Evolutionary conservation across 2,329 filamentous ascomycete genomes (phyloP).

Genomic region (Exophiala aquamarina): DNA sequence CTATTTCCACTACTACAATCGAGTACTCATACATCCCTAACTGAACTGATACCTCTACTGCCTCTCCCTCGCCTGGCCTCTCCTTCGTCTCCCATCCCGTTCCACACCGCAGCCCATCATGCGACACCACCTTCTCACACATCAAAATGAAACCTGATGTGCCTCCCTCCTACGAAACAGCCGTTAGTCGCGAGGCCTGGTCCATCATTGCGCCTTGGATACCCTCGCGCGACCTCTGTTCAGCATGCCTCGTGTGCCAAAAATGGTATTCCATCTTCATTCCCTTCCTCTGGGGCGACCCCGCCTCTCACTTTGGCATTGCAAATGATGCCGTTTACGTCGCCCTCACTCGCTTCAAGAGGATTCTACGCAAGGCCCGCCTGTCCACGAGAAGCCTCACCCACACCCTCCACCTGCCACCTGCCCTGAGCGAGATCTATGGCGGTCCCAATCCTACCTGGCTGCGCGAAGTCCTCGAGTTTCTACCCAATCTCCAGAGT

Average conservation of each 20-base stretch:
- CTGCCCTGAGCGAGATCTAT: constrained; percentile 61
- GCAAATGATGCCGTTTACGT: constrained; percentile 61
- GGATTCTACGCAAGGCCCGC: constrained; percentile 55
- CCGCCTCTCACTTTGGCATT: constrained; percentile 59
- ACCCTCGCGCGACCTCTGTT: constrained; percentile 56
- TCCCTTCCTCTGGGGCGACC: constrained; percentile 62
- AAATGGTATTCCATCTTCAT: constrained; percentile 60
- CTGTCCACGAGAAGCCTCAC: constrained; percentile 55
- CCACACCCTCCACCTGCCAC: constrained; percentile 62
- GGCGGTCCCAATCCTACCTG: constrained; percentile 59
- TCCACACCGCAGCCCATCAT: not conserved
- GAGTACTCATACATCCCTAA: too few relatives aligned
- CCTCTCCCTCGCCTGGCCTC: not conserved
- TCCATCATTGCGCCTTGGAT: constrained; percentile 57
- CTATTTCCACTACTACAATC: not conserved
- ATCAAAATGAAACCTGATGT: constrained; percentile 37
- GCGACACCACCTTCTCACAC: constrained; percentile 13
- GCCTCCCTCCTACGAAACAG: constrained; percentile 61
- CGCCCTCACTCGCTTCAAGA: constrained; percentile 59
- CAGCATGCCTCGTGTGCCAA: constrained; percentile 55
- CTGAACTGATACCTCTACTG: not conserved
- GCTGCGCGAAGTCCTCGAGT: constrained; percentile 59
- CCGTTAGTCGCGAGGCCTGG: constrained; percentile 56
- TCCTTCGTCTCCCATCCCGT: not conserved
- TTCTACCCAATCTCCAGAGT: constrained; percentile 58